These are phyloP conservation scores for Moniliella sp. DNA, from an alignment of 1,284 basidiomycete species.

Conservation along the genomic window DNA sequence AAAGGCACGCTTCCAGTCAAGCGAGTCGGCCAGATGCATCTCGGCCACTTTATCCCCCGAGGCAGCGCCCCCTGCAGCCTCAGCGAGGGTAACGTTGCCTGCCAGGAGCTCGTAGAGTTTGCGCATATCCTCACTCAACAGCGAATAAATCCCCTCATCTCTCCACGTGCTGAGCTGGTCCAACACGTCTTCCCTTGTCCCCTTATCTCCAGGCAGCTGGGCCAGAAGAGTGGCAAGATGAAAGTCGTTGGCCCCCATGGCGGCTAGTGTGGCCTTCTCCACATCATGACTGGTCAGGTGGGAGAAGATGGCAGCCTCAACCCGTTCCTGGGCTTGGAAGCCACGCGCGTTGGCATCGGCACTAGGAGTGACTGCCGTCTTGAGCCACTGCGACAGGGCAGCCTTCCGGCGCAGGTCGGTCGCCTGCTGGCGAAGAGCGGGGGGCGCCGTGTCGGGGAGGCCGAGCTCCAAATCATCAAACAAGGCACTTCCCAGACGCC, in stretches of 20 bases:
- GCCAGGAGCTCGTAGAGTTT: constrained; percentile 67
- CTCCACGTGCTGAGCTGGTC: constrained; percentile 67
- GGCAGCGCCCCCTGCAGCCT: constrained; percentile 43
- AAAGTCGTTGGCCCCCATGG: constrained; percentile 54
- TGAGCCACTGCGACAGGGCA: constrained; percentile 65
- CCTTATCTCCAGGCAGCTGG: constrained; percentile 55
- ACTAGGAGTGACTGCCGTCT: constrained; percentile 48
- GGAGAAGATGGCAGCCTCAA: constrained; percentile 42
- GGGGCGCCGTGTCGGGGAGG: constrained; percentile 43
- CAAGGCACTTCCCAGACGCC: constrained; percentile 67
- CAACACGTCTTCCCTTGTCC: constrained; percentile 53
- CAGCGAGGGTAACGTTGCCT: constrained; percentile 50
- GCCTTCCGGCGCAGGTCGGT: constrained; percentile 52
- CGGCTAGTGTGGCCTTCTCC: constrained; percentile 55
- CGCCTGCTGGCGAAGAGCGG: constrained; percentile 46
- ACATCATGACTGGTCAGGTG: constrained; percentile 70
- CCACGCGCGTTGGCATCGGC: constrained; percentile 43
- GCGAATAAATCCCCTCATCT: constrained; percentile 50
- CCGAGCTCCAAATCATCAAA: constrained; percentile 59
- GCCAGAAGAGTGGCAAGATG: constrained; percentile 78
- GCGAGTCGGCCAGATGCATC: constrained; percentile 50
- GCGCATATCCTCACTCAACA: constrained; percentile 50
- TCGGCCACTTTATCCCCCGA: constrained; percentile 46
- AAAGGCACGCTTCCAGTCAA: constrained; percentile 88
- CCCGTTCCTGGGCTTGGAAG: constrained; percentile 20